Evolutionary conservation across 1,139 yeast species (phyloP), one percentile per base, ranked within the genome.

Genomic region (Wickerhamiella pararugosa): DNA sequence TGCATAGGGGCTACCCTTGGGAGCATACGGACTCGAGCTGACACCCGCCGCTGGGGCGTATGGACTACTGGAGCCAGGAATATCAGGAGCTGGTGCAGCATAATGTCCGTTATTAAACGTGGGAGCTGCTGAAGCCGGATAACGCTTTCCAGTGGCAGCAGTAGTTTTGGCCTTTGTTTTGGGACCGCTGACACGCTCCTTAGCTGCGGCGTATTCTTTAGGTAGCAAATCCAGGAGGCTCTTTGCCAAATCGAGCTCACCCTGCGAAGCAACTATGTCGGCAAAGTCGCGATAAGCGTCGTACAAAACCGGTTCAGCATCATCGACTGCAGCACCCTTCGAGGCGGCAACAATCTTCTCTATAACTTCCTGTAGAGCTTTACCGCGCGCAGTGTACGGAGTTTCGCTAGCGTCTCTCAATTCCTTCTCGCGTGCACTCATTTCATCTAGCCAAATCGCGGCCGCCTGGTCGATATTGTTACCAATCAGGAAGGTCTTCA

Each of bases 371-470:
- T 80, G 79, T 56, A 90, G 69, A 5, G 94, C 80, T 52, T 75
- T 80, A 51, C 80, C 76, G 57, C 87, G 86, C 21, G 95, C 94
- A 50, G 80, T 93, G 44, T 81, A 79, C 4, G 83, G 78, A 8
- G 53, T 48, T 30, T 65, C 60, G 26, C 66, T 61, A 5, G 67
- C 59, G 44, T 66, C 60, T 49, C 76, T 63, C 45, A 75, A 65
- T 44, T 66, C 64, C 7, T 62, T 53, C 61, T 87, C 94, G 46
- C 70, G 62, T 0, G 61, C 66, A 25, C 75, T 69, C 49, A 84
- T 65, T 59, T 90, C 98, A 35, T 72, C 65, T 44, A 83, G 70
- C 99, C 98, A 92, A 49, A 92, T 73, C 15, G 68, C 62, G 2
- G 94, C 75, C 42, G 83, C 77, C 56, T 79, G 82, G 49, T 81